phyloP scores from a whole-genome alignment of 306 rosid genomes.

The Quillaja saponaria region DNA sequence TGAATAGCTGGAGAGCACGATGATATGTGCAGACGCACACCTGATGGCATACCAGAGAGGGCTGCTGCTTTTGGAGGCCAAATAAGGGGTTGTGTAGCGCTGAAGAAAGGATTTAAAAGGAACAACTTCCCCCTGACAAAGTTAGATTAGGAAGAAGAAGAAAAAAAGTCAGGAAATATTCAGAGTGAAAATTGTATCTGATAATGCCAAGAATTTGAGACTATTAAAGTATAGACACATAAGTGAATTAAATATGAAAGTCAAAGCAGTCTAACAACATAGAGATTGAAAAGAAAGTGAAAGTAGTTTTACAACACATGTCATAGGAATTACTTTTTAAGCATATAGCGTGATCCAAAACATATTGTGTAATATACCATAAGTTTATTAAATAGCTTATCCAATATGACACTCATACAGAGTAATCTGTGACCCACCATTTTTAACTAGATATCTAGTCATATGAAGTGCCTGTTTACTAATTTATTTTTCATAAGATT shows the following conservation, averaged over 20 bases:
- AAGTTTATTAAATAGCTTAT: no score
- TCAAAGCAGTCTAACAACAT: slow-evolving; percentile 23
- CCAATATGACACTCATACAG: no score
- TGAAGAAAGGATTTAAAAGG: slow-evolving; percentile 79
- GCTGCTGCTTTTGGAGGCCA: slow-evolving; percentile 78
- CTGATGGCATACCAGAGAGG: slow-evolving; percentile 97
- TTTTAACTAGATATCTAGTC: slow-evolving; percentile 19
- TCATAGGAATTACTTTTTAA: slow-evolving; percentile 20
- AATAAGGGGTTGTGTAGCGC: slow-evolving; percentile 73
- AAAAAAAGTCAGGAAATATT: slow-evolving; percentile 13
- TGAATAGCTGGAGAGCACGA: slow-evolving; percentile 87
- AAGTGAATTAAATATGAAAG: slow-evolving; percentile 12
- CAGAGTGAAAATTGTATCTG: slow-evolving; percentile 19
- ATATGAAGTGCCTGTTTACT: slow-evolving; percentile 2
- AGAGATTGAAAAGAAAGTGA: no score
- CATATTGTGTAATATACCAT: no score
- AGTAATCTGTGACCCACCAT: no score
- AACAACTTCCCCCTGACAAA: slow-evolving; percentile 73
- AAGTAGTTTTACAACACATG: slow-evolving; percentile 26
- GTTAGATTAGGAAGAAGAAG: no score
- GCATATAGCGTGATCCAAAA: neutral
- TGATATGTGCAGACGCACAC: slow-evolving; percentile 95
- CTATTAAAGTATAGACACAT: slow-evolving; percentile 17
- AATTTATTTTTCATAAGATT: neutral
- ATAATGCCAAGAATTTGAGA: slow-evolving; percentile 1